Evolutionary conservation across 768 basidiomycete species (phyloP).

Genomic region (Boletellus ananas): DNA sequence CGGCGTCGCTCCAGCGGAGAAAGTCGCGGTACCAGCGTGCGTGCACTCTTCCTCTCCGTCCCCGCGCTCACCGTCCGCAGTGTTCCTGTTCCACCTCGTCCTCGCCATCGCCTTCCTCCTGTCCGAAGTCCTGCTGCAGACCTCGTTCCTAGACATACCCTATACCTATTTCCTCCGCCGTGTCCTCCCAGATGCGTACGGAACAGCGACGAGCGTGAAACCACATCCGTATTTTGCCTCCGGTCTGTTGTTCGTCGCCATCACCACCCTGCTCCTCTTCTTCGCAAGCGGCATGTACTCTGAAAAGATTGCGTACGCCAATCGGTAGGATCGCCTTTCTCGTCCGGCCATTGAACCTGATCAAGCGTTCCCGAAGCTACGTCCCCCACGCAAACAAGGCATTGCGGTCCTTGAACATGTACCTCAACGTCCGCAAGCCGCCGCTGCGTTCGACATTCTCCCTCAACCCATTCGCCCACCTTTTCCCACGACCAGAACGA

Average conservation of each 20-base stretch:
- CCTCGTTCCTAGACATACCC: conserved; percentile 62
- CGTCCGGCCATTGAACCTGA: conserved; percentile 14
- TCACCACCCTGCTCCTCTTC: conserved; percentile 89
- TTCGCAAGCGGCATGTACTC: conserved; percentile 96
- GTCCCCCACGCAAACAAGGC: conserved; percentile 94
- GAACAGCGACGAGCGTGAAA: conserved; percentile 35
- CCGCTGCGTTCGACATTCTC: conserved; percentile 61
- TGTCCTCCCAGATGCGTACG: conserved; percentile 51
- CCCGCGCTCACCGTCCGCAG: conserved; percentile 37
- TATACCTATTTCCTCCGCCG: conserved; percentile 49
- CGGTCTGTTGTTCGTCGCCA: conserved; percentile 79
- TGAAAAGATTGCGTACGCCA: conserved; percentile 95
- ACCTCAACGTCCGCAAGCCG: conserved; percentile 86
- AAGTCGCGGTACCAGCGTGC: conserved; percentile 81
- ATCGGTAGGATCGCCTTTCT: conserved; percentile 57
- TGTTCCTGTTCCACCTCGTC: conserved; percentile 70
- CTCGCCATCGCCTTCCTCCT: conserved; percentile 67
- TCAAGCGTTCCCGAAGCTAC: conserved; percentile 54
- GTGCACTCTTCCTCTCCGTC: conserved; percentile 28
- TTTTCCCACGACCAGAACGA: conserved; percentile 31
- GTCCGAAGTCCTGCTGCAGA: conserved; percentile 68
- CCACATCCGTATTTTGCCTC: conserved; percentile 74
- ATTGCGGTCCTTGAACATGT: conserved; percentile 92
- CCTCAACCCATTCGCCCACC: conserved; percentile 37
- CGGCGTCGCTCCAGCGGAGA: conserved; percentile 70